These are phyloP conservation scores for Phanerochaete carnosa DNA, from an alignment of 768 basidiomycete genomes.

Conservation along the genomic window DNA sequence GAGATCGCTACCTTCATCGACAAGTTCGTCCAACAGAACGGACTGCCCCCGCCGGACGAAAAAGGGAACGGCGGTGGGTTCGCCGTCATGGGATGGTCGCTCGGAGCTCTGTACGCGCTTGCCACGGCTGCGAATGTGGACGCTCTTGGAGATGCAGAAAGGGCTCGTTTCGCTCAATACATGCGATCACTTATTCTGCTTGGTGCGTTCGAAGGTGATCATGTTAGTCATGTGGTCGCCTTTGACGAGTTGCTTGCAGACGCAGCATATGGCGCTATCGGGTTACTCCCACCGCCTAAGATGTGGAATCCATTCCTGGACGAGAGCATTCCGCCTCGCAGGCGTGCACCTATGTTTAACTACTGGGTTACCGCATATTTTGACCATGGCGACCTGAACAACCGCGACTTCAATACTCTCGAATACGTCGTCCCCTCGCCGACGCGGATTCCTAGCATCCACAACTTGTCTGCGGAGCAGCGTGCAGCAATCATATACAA, in stretches of 20 bases:
- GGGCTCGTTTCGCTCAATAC: neutral
- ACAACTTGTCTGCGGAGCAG: conserved; percentile 18
- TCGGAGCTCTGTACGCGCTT: neutral
- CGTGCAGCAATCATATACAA: conserved; percentile 10
- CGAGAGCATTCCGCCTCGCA: conserved; percentile 20
- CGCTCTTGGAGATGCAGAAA: neutral
- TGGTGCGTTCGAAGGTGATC: neutral
- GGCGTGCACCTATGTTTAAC: conserved; percentile 19
- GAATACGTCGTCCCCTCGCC: conserved; percentile 22
- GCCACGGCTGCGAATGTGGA: neutral
- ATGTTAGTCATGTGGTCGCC: neutral
- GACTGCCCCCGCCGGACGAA: neutral
- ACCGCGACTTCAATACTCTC: conserved; percentile 22
- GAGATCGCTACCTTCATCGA: neutral
- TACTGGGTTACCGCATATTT: conserved; percentile 33
- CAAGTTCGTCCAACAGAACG: neutral
- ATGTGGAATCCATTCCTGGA: conserved; percentile 26
- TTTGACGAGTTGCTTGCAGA: conserved; percentile 17
- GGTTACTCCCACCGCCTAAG: conserved; percentile 20
- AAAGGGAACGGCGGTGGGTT: neutral
- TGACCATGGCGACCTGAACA: conserved; percentile 27
- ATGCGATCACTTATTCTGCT: conserved; percentile 3
- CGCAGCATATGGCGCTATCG: conserved; percentile 25
- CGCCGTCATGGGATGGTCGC: neutral
- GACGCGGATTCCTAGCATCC: conserved; percentile 24